Conservation (phyloP, 306 rosid species). For the Lupinus albus region DNA sequence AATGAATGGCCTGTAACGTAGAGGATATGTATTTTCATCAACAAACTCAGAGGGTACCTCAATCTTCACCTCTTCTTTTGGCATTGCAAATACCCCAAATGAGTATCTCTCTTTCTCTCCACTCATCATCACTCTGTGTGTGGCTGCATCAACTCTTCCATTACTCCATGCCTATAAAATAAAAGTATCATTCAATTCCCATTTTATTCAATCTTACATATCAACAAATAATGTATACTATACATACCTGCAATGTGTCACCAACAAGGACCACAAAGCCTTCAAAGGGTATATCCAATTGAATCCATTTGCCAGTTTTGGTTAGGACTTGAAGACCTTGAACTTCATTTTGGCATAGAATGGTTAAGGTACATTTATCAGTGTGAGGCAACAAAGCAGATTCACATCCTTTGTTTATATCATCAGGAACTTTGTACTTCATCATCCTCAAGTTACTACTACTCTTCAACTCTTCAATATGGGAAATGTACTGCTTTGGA, state of each 20-base stretch:
- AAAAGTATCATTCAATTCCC: neutral
- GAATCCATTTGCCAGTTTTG: slow-evolving; percentile 57
- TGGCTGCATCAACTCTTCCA: slow-evolving; percentile 55
- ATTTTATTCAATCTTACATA: neutral
- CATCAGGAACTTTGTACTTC: slow-evolving; percentile 53
- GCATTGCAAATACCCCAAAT: slow-evolving; percentile 43
- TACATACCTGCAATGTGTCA: slow-evolving; percentile 53
- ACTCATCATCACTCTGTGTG: slow-evolving; percentile 55
- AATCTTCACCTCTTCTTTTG: slow-evolving; percentile 48
- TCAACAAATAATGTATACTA: no score
- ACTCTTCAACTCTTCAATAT: slow-evolving; percentile 41
- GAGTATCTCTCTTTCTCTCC: slow-evolving; percentile 57
- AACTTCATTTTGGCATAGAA: slow-evolving; percentile 58
- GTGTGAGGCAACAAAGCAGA: slow-evolving; percentile 54
- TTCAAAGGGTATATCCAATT: slow-evolving; percentile 39
- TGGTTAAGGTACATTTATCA: slow-evolving; percentile 49
- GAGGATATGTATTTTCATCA: slow-evolving; percentile 54
- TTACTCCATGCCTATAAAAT: slow-evolving; percentile 66
- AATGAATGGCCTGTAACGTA: slow-evolving; percentile 50
- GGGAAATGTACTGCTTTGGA: slow-evolving; percentile 45
- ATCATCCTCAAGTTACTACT: slow-evolving; percentile 39
- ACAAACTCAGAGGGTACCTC: slow-evolving; percentile 55
- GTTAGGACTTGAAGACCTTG: slow-evolving; percentile 56
- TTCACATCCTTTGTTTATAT: slow-evolving; percentile 22
- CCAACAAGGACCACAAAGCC: slow-evolving; percentile 53